Evolutionary conservation across 192 early-diverging fungal genomes (phyloP), one percentile per base, ranked within the genome.

Genomic region (Gaertneriomyces semiglobifer): DNA sequence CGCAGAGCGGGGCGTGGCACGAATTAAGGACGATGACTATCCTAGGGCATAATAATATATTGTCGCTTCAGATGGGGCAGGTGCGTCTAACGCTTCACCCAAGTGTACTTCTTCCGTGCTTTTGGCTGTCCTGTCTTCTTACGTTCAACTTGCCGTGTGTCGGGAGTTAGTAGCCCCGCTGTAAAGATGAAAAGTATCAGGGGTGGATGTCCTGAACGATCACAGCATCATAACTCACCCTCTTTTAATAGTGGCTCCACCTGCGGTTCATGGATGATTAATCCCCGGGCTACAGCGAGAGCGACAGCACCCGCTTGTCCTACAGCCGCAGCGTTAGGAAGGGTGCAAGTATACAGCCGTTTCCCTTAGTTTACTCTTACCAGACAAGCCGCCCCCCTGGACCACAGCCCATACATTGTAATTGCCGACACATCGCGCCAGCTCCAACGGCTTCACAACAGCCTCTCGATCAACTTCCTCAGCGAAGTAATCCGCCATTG

Each of bases 91-190:
- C 25, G 25, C 25, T 33, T 33, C 25, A 33, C 25, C 88, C 93
- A 94, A 16, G 90, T 90, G 76, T 90, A 90, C 79, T 87, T 89
- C 76, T 91, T 91, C 69, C 95, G 85, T n/a, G 93, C 92, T 81
- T 91, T 92, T 25, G 89, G 89, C 74, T 94, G 92, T 59, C 92
- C 92, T 42, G 93, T 90, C 90, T 98, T 98, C 78, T 98, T 98
- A 64, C 93, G 85, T 76, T 98, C 95, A 19, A 95, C 93, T 60
- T 84, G 84, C 55, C 80, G 61, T 8, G 60, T 62, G 53, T 81
- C 77, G 44, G 77, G 74, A 57, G n/a, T 77, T 10, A 60, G 60
- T 11, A 81, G 64, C 1, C 73, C 72, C 0, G 58, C 70, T 76
- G 45, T 6, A 44, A 75, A 53, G 61, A 20, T 44, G 70, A 20